phyloP scores from a whole-genome alignment of 768 basidiomycete genomes.

The Amanita exitialis region DNA sequence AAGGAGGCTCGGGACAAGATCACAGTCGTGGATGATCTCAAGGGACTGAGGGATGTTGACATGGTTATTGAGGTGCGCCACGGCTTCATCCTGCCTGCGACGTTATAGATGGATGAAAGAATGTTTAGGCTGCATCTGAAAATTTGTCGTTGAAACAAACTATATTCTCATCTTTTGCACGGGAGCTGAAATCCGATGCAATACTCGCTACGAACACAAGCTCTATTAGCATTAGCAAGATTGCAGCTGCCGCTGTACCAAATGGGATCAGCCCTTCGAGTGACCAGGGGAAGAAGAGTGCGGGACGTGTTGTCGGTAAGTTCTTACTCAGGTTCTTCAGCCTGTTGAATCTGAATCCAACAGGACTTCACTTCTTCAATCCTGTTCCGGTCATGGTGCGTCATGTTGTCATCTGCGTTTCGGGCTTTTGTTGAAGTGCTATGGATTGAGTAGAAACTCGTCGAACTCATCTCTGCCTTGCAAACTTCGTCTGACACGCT shows the following conservation, averaged over 20 bases:
- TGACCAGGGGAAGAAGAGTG: slow-evolving; percentile 49
- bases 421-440: not conserved
- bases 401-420: not conserved
- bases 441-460: slow-evolving; percentile 53
- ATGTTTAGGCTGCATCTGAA: slow-evolving; percentile 74
- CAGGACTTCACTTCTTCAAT: slow-evolving; percentile 91
- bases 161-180: slow-evolving; percentile 65
- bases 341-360: not conserved
- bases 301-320: slow-evolving; percentile 77
- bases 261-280: slow-evolving; percentile 47
- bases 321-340: not conserved
- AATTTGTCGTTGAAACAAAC: slow-evolving; percentile 65
- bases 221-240: slow-evolving; percentile 90
- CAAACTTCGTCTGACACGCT: slow-evolving; percentile 80
- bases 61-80: slow-evolving; percentile 78
- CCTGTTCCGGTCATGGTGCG: slow-evolving; percentile 93
- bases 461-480: slow-evolving; percentile 89
- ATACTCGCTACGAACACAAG: slow-evolving; percentile 92
- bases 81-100: not conserved
- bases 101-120: not conserved
- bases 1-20: slow-evolving; percentile 66
- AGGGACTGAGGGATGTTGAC: slow-evolving; percentile 68
- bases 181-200: slow-evolving; percentile 55
- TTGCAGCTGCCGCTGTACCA: slow-evolving; percentile 71
- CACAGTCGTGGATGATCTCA: slow-evolving; percentile 43